These are phyloP conservation scores for Porpolomopsis calyptriformis DNA, from an alignment of 768 basidiomycete genomes.

Conservation along the genomic window DNA sequence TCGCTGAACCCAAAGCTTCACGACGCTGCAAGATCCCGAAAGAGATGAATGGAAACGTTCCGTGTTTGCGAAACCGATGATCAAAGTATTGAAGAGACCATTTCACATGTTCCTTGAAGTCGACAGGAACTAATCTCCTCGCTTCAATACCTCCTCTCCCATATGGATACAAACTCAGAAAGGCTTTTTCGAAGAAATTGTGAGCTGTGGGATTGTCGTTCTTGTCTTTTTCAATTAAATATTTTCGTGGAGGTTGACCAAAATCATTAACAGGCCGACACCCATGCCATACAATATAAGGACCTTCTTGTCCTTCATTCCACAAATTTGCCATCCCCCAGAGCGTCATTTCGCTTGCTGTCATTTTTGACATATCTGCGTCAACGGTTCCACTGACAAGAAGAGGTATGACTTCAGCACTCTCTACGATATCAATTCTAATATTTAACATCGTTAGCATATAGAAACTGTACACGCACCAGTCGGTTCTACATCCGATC, in stretches of 20 bases:
- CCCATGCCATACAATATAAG: conserved; percentile 17
- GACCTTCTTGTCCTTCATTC: conserved; percentile 13
- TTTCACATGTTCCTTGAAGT: conserved; percentile 16
- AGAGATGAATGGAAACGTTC: conserved; percentile 20
- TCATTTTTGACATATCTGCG: conserved; percentile 17
- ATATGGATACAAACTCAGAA: conserved; percentile 22
- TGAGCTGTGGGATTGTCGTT: conserved; percentile 10
- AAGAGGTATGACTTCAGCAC: conserved; percentile 23
- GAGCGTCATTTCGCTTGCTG: conserved; percentile 11
- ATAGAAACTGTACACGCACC: background rate
- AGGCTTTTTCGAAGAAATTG: conserved; percentile 16
- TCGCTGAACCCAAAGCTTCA: conserved; percentile 21
- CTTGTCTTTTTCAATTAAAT: background rate
- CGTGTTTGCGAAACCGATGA: conserved; percentile 21
- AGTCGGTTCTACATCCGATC: background rate
- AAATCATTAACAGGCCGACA: conserved; percentile 23
- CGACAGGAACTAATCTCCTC: conserved; percentile 2
- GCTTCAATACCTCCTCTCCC: conserved; percentile 23
- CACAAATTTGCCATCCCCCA: conserved; percentile 18
- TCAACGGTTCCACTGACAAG: conserved; percentile 17
- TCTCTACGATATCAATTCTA: conserved; percentile 10
- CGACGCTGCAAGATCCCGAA: conserved; percentile 23
- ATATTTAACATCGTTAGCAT: too few relatives aligned
- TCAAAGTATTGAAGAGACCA: conserved; percentile 23
- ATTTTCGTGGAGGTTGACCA: conserved; percentile 7